These are phyloP conservation scores for Phialophora tarda DNA, from an alignment of 2,329 filamentous ascomycete genomes.

Conservation along the genomic window DNA sequence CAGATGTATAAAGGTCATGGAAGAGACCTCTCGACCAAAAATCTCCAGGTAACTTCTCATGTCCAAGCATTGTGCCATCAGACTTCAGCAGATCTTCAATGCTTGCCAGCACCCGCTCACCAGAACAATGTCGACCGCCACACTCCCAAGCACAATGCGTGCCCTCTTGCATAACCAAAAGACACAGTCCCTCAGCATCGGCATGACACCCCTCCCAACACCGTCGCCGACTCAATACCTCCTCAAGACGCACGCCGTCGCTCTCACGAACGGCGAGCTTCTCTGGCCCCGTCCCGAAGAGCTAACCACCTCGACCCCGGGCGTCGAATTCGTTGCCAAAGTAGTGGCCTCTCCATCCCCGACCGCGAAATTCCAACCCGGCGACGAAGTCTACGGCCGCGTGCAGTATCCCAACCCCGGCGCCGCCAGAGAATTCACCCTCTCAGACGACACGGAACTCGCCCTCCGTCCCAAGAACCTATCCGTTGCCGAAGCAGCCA, in stretches of 20 bases:
- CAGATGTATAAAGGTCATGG: conserved; percentile 9
- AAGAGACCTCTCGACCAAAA: neutral
- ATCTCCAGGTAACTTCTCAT: neutral
- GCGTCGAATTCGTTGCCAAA: conserved; percentile 51
- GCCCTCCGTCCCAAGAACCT: conserved; percentile 46
- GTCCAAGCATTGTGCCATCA: neutral
- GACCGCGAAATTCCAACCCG: conserved; percentile 47
- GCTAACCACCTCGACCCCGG: conserved; percentile 45
- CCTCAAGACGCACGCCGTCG: conserved; percentile 48
- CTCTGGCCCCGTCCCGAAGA: conserved; percentile 47
- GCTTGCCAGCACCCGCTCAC: neutral
- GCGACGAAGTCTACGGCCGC: conserved; percentile 49
- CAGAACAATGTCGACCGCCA: conserved; percentile 22
- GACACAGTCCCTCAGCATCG: conserved; percentile 32
- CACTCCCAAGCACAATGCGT: conserved; percentile 30
- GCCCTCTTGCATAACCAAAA: conserved; percentile 32
- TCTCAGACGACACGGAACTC: conserved; percentile 47
- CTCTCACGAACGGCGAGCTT: conserved; percentile 52
- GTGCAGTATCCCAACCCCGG: conserved; percentile 47
- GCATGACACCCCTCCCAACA: conserved; percentile 39
- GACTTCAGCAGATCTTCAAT: neutral
- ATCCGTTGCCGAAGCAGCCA: conserved; percentile 47
- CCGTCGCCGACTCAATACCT: conserved; percentile 45
- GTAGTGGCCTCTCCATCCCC: conserved; percentile 45
- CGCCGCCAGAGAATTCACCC: conserved; percentile 47